Evolutionary conservation across 768 basidiomycete genomes (phyloP), one percentile per base, ranked within the genome.

Genomic region (Amylocystis lapponica): DNA sequence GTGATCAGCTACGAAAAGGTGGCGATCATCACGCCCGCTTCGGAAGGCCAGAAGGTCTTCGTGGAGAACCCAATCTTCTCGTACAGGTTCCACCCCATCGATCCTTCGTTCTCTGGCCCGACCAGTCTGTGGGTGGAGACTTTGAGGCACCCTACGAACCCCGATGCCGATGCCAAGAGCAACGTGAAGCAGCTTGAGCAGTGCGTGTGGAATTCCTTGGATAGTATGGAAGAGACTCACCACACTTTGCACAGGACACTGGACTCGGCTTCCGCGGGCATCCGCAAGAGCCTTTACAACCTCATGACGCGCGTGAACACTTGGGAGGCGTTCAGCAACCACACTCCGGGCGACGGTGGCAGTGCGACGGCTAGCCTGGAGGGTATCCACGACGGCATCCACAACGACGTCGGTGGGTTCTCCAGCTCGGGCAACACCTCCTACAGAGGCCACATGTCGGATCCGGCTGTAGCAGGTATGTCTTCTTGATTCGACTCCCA

Each of bases 301-400:
- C 36, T 44, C 19, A 25, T 53, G 17, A 43, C 44, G 4, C 33
- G 36, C 2, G 27, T 68, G 8, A 48, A 58, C 32, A 64, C 58
- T 3, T 77, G 73, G 72, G 48, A 58, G 1, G 63, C 57, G 2
- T 76, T 78, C 59, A 74, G 72, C 48, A 76, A 74, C 55, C 66
- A 73, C 52, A 60, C 64, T 0, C 42, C 49, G 0, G 64, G 58
- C 10, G 64, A 69, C 42, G 66, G 62, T 6, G 64, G 64, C 32
- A 66, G 63, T 48, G 48, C 57, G 20, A 66, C 64, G 38, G 74
- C 70, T 63, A 74, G 72, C 52, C 51, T 78, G 29, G 74, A 78
- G 47, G 64, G 67, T 20, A 67, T 76, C 38, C 76, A 78, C 43
- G 72, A 75, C 46, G 48, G 54, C 19, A 64, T 77, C 14, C 75